Evolutionary conservation across 148 eudicot genomes (phyloP).

Genomic region (Vaccinium myrtillus): DNA sequence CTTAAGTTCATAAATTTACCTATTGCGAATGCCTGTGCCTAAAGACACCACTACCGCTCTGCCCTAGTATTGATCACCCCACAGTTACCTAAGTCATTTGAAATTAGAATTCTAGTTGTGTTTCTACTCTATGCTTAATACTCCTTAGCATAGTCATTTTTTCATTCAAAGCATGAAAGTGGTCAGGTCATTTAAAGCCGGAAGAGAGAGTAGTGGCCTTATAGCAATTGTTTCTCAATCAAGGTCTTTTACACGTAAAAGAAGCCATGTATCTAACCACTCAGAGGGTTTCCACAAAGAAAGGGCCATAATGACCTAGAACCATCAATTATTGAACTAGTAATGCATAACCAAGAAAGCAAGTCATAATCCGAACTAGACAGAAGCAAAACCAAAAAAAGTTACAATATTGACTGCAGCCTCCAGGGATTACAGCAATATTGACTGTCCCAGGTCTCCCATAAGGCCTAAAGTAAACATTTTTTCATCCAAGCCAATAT

Average conservation of each 20-base stretch:
- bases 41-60: neutral
- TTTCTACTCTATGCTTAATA: neutral
- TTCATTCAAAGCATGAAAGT: slow-evolving; percentile 2
- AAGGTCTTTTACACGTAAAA: neutral
- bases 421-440: too few species aligned
- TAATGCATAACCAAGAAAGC: neutral
- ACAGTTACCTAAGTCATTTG: neutral
- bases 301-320: neutral
- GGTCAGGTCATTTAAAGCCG: neutral
- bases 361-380: neutral
- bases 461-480: too few species aligned
- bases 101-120: neutral
- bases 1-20: neutral
- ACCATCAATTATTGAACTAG: neutral
- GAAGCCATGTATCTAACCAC: neutral
- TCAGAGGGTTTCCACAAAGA: neutral
- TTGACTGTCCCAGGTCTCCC: neutral
- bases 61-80: neutral
- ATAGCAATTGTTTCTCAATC: neutral
- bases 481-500: neutral
- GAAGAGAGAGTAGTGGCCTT: neutral
- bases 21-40: neutral
- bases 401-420: too few species aligned
- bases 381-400: neutral
- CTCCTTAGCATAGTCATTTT: neutral